Evolutionary conservation across 495 filamentous ascomycete genomes (phyloP).

Genomic region (Penicillium argentinense): DNA sequence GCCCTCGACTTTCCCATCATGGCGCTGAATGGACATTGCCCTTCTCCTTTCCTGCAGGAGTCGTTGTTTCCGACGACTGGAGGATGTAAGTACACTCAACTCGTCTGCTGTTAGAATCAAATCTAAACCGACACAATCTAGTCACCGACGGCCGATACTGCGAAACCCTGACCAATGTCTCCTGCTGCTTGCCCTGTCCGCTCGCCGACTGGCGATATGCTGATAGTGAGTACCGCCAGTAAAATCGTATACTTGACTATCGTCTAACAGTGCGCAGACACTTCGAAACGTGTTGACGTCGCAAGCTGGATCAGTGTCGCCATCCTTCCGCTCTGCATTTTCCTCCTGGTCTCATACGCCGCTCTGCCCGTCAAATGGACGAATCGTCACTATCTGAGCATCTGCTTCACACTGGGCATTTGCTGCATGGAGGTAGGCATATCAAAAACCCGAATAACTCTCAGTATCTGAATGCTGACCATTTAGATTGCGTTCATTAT

Average conservation of each 20-base stretch:
- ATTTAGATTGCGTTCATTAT: conserved; percentile 73
- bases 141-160: conserved; percentile 69
- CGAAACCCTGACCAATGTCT: conserved; percentile 44
- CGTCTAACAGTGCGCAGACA: conserved; percentile 45
- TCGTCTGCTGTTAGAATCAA: not conserved
- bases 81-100: conserved; percentile 56
- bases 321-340: conserved; percentile 67
- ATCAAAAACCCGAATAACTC: not conserved
- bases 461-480: no score
- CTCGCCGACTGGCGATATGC: conserved; percentile 81
- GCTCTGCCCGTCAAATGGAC: conserved; percentile 88
- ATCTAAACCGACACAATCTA: conserved; percentile 25
- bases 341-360: conserved; percentile 79
- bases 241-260: not conserved
- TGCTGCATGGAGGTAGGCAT: conserved; percentile 73
- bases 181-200: conserved; percentile 91
- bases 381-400: conserved; percentile 86
- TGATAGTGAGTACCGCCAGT: conserved; percentile 51
- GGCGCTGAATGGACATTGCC: conserved; percentile 53
- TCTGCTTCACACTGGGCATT: conserved; percentile 74
- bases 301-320: conserved; percentile 80
- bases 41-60: conserved; percentile 63
- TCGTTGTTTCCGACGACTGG: conserved; percentile 55
- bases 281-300: conserved; percentile 59
- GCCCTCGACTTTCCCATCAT: conserved; percentile 22